A percentile compares a stretch with the other conserved stretches of the same genome.
phyloP scores from a whole-genome alignment of 805 yeast species.

The Candida tammaniensis region DNA sequence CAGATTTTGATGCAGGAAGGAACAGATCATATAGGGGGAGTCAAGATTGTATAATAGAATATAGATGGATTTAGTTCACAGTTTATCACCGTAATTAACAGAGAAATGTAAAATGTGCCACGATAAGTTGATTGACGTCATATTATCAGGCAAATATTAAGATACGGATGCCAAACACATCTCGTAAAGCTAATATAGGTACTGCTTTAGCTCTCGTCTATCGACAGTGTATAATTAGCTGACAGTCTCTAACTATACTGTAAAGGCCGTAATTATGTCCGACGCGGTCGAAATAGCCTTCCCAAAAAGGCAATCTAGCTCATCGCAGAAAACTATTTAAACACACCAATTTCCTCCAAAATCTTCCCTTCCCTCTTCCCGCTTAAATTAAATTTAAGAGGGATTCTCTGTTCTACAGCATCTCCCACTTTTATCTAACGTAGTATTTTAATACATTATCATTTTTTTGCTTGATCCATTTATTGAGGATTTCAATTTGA shows the following conservation, averaged over 20 bases:
- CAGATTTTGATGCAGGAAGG: conserved; percentile 66
- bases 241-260: background rate
- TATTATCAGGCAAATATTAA: conserved; percentile 10
- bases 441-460: too few relatives aligned
- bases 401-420: too few relatives aligned
- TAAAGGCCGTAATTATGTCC: background rate
- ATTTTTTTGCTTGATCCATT: background rate
- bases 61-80: too few relatives aligned
- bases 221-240: background rate
- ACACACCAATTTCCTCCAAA: conserved; percentile 8
- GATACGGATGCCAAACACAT: too few relatives aligned
- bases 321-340: conserved; percentile 13
- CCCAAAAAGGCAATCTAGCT: conserved; percentile 20
- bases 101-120: conserved; percentile 3
- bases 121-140: conserved; percentile 5
- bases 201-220: conserved; percentile 2
- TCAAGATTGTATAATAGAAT: conserved; percentile 56
- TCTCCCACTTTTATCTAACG: too few relatives aligned
- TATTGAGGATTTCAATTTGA: background rate
- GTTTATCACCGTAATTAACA: too few relatives aligned
- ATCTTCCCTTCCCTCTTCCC: conserved; percentile 36
- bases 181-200: conserved; percentile 12
- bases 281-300: too few relatives aligned
- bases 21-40: conserved; percentile 60
- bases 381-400: conserved; percentile 45